A percentile compares a stretch with the other conserved stretches of the same genome.
These are phyloP conservation scores for Mycena latifolia DNA, from an alignment of 768 basidiomycete genomes.

Conservation along the genomic window DNA sequence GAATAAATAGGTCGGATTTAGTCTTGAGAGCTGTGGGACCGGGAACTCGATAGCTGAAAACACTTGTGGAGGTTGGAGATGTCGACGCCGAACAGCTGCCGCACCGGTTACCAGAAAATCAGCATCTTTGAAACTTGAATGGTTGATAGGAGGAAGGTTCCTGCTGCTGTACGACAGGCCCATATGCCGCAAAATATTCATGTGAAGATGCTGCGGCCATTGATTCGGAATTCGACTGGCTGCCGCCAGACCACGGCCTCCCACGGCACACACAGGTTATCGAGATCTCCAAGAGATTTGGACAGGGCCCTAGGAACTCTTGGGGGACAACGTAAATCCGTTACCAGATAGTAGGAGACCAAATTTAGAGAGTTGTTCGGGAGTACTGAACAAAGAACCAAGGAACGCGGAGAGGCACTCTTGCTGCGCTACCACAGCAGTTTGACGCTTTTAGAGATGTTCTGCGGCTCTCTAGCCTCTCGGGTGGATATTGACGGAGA, in stretches of 20 bases:
- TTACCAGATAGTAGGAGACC: not conserved
- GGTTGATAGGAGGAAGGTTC: not conserved
- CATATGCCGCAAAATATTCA: not conserved
- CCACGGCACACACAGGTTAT: conserved; percentile 18
- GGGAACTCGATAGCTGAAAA: too few species aligned
- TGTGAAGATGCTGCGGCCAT: not conserved
- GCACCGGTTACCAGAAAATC: not conserved
- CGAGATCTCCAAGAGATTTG: conserved; percentile 2
- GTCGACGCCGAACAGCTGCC: too few species aligned
- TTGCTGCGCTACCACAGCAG: conserved; percentile 9
- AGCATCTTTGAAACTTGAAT: conserved; percentile 1
- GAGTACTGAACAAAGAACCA: not conserved
- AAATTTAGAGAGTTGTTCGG: not conserved
- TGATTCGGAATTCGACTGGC: not conserved
- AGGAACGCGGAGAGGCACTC: not conserved
- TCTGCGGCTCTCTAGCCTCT: conserved; percentile 1
- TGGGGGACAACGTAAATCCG: too few species aligned
- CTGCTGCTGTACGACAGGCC: conserved; percentile 4
- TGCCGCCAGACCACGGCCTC: not conserved
- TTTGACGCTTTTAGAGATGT: not conserved
- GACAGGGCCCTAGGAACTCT: too few species aligned
- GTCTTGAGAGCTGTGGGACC: too few species aligned
- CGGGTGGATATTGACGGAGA: not conserved
- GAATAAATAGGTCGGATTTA: too few species aligned
- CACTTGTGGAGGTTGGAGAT: too few species aligned